Percentiles rank a stretch among this genome's conserved stretches.
Evolutionary conservation across 176 grass and related monocot genomes (phyloP).

Genomic region (Hsuehochloa calcarea): DNA sequence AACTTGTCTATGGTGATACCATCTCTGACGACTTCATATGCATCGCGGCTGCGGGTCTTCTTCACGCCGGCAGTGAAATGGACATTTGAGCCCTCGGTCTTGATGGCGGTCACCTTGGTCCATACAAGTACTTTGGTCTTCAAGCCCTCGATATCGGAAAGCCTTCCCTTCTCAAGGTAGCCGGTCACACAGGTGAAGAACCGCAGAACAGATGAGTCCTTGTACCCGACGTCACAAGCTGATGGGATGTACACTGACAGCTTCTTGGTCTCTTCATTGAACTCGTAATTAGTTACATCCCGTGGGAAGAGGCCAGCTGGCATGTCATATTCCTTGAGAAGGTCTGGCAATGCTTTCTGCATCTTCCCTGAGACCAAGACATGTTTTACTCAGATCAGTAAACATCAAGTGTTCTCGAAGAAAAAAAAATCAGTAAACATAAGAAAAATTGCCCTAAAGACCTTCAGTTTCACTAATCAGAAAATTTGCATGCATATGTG

Average conservation of each 20-base stretch:
- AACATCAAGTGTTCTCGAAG: not conserved
- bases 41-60: slow-evolving; percentile 69
- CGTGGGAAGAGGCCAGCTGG: slow-evolving; percentile 80
- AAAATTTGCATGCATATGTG: not conserved
- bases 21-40: slow-evolving; percentile 80
- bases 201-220: slow-evolving; percentile 81
- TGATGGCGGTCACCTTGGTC: slow-evolving; percentile 72
- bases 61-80: slow-evolving; percentile 73
- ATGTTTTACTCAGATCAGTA: slow-evolving; percentile 7
- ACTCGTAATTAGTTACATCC: slow-evolving; percentile 91
- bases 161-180: slow-evolving; percentile 84
- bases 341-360: slow-evolving; percentile 81
- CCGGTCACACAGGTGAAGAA: slow-evolving; percentile 85
- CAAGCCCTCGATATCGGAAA: slow-evolving; percentile 80
- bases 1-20: slow-evolving; percentile 86
- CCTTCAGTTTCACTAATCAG: too few relatives aligned
- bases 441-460: not conserved
- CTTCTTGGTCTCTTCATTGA: slow-evolving; percentile 83
- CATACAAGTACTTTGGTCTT: slow-evolving; percentile 89
- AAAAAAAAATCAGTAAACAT: not conserved
- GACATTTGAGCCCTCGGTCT: slow-evolving; percentile 76
- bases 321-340: slow-evolving; percentile 81
- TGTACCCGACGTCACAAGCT: slow-evolving; percentile 86
- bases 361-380: slow-evolving; percentile 66
- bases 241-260: slow-evolving; percentile 74